phyloP scores from a whole-genome alignment of 371 early-diverging fungal genomes.

The Batkoa obscura region DNA sequence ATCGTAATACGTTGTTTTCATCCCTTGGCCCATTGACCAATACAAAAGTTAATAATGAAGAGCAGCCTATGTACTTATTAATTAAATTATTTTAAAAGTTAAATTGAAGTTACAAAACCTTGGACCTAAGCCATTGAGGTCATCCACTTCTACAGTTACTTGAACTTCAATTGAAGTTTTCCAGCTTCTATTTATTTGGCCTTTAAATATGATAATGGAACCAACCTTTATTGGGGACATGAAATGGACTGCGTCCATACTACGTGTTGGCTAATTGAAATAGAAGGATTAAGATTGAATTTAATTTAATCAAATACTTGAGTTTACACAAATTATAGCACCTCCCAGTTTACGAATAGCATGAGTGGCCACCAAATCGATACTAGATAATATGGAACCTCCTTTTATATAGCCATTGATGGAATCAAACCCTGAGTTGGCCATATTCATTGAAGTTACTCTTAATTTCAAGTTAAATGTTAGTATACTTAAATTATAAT shows the following conservation, averaged over 20 bases:
- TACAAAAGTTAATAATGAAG: slow-evolving; percentile 58
- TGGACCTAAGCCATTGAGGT: neutral
- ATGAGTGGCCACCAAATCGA: neutral
- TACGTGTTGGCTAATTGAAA: slow-evolving; percentile 30
- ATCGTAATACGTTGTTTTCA: slow-evolving; percentile 15
- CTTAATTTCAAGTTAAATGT: no score
- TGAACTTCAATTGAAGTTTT: slow-evolving; percentile 50
- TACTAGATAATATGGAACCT: slow-evolving; percentile 1
- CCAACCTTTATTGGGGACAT: slow-evolving; percentile 40
- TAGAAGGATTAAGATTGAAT: neutral
- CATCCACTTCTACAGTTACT: neutral
- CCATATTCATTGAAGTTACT: no score
- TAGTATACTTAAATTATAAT: no score
- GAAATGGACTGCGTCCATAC: slow-evolving; percentile 46
- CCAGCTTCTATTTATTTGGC: slow-evolving; percentile 48
- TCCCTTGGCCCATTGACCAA: slow-evolving; percentile 21
- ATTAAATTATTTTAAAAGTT: neutral
- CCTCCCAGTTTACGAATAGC: slow-evolving; percentile 8
- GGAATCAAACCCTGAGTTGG: no score
- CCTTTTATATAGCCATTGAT: neutral
- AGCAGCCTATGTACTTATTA: slow-evolving; percentile 6
- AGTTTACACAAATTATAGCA: slow-evolving; percentile 24
- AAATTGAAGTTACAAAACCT: slow-evolving; percentile 2
- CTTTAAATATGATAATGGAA: slow-evolving; percentile 42
- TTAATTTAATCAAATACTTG: neutral